A percentile compares a stretch with the other conserved stretches of the same genome.
These are phyloP conservation scores for Sugiyamaella marilandica DNA, from an alignment of 805 yeast genomes.

Conservation along the genomic window DNA sequence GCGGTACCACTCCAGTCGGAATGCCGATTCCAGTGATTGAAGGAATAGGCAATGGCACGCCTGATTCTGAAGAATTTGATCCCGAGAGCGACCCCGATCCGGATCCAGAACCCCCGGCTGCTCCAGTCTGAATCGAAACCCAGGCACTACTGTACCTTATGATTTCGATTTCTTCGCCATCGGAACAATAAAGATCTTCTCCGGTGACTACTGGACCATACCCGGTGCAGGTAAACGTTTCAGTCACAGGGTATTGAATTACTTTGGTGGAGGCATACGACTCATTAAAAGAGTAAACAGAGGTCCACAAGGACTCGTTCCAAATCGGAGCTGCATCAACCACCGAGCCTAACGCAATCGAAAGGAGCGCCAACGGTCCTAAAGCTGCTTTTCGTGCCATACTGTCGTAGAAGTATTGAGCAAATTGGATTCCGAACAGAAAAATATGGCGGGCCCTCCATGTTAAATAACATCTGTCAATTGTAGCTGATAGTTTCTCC, in stretches of 20 bases:
- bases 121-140: constrained; percentile 1
- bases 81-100: background rate
- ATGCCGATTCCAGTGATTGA: too few species aligned
- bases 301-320: background rate
- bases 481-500: background rate
- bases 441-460: background rate
- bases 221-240: constrained; percentile 1
- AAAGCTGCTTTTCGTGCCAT: background rate
- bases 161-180: constrained; percentile 1
- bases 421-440: background rate
- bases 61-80: too few species aligned
- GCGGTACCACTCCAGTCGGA: too few species aligned
- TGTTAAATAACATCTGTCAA: background rate
- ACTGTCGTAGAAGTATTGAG: background rate
- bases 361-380: background rate
- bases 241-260: background rate
- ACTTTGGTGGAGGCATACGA: background rate
- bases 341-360: background rate
- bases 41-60: too few species aligned
- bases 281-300: background rate
- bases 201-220: background rate
- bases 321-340: background rate
- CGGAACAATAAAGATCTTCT: background rate
- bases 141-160: background rate
- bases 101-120: constrained; percentile 10